phyloP scores from a whole-genome alignment of 129 eudicot genomes.

The Ambrosia artemisiifolia region DNA sequence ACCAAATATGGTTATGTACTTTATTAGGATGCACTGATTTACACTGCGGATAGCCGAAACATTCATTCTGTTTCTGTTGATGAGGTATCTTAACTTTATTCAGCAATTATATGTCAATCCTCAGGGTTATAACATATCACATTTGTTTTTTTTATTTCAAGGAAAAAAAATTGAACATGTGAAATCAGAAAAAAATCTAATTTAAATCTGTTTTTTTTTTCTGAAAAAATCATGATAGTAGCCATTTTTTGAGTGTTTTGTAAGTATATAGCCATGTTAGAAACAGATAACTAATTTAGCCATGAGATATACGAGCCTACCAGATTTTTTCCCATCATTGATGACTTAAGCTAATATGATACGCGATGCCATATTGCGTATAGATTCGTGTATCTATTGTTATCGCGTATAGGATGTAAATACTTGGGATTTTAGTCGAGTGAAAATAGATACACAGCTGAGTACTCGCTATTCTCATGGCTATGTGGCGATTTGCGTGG shows the following conservation, averaged over 20 bases:
- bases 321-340: background rate
- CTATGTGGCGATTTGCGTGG: background rate
- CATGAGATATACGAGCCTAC: background rate
- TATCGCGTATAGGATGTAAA: background rate
- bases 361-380: background rate
- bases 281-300: background rate
- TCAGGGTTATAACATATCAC: background rate
- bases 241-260: background rate
- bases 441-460: background rate
- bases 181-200: background rate
- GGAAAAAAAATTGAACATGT: background rate
- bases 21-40: slow-evolving; percentile 55
- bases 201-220: background rate
- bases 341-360: background rate
- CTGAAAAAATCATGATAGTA: background rate
- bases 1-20: background rate
- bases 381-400: background rate
- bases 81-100: slow-evolving; percentile 46
- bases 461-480: background rate
- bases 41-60: slow-evolving; percentile 28
- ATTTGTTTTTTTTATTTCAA: background rate
- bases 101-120: background rate
- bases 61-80: slow-evolving; percentile 84
- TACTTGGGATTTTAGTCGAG: background rate
- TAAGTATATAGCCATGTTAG: background rate